Base-by-base conservation (phyloP, 331 rosid species). In the Telfairia occidentalis region DNA sequence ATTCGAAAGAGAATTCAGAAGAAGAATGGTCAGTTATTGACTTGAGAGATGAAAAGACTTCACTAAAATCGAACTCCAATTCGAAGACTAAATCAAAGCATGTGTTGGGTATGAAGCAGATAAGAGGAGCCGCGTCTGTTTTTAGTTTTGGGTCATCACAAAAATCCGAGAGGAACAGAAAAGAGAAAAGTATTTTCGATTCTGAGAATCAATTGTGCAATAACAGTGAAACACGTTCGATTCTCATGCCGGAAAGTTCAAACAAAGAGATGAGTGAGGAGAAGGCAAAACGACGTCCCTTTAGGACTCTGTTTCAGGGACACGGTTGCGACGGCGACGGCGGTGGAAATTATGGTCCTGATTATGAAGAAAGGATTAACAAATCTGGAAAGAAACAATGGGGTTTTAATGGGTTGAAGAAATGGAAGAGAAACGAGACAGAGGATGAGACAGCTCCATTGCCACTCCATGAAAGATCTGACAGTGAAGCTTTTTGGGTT, bases 1-100 rank as follows among this genome's bases (percentile, higher is more conserved):
- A 50, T 19, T 86, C 75, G 4, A 91, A 79, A 57, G 90, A 86
- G 79, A 80, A 50, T 71, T 38, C 85, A 23, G 97, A 89, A 5
- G 97, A 88, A 73, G 92, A 90, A 67, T 95, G 99, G 97, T 89
- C 97, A 0, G 89, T 85, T 9, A 95, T 95, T 76, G 97, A 95
- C 78, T 85, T 95, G 78, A 87, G 85, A 78, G 97, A 92, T 54
- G 99, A 92, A 46, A 78, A 85, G 11, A 52, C 85, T 70, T 70
- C 79, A 46, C 43, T 78, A 67, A 83, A 77, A 23, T 80, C 82
- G 75, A 83, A 74, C 38, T 81, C 82, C 0, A 83, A 82, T 83
- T 87, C 86, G 11, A 91, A 84, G 82, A 83, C 45, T 64, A 90
- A 73, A 72, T 71, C 79, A 1, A 90, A 82, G 78, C 87, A 84